Base-by-base conservation (phyloP, 75 land plant genomes). In the Sequoiadendron giganteum region DNA sequence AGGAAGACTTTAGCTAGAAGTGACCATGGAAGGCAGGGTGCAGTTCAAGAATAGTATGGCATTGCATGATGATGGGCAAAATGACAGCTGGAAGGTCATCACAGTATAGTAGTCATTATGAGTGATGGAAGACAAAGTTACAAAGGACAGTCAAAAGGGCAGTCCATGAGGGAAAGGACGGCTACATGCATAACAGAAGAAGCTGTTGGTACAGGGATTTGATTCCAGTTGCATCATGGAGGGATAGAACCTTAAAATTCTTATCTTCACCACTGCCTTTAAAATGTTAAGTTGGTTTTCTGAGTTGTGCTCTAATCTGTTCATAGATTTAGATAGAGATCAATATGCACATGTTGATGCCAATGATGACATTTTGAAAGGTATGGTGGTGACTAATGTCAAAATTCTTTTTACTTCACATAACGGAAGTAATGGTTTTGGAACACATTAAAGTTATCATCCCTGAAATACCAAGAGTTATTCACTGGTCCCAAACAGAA, bases 281-380 rank as follows among this genome's bases (percentile, higher is more conserved):
- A 98, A 98, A 89, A 75, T 95, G 32, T 87, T 98, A 52, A 92
- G 97, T 86, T 98, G 99, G 99, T 96, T 97, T 92, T 91, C 97
- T 76, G 94, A 95, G 85, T 70, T 97, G 54, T 97, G 99, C 89
- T 87, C 83, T 11, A 91, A 93, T 86, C 97, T 96, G n/a, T 93
- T 92, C 90, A 38, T 83, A 58, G 85, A 90, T n/a, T 86, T 48
- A 72, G 86, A 55, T 81, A 88, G 87, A 80, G 87, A 77, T 13
- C 15, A 88, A 47, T n/a, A 36, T 25, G 30, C 25, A 42, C 10
- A 38, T 21, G 80, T 10, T 55, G 39, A 81, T 61, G 58, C 40
- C 56, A 77, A 18, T 52, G 42, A n/a, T 54, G 84, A 79, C 79
- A 38, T 30, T 80, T 87, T 91, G 79, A 95, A 94, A 89, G 97